These are phyloP conservation scores for Neonectria neomacrospora DNA, from an alignment of 2,329 filamentous ascomycete species.

Conservation along the genomic window DNA sequence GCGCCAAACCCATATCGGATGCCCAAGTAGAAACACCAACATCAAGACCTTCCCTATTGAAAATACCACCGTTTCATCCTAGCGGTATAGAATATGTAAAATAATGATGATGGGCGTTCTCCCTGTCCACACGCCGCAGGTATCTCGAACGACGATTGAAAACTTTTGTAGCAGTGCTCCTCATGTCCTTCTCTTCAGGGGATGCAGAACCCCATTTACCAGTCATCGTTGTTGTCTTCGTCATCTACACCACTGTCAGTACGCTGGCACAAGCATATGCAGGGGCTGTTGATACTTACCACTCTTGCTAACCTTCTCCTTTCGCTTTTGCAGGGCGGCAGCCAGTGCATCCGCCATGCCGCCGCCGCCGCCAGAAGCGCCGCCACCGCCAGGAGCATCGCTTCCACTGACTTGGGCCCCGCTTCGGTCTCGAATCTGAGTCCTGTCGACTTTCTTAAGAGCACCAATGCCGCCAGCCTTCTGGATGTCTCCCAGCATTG, in stretches of 20 bases:
- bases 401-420: constrained; percentile 66
- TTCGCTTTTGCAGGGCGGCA: constrained; percentile 81
- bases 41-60: constrained; percentile 16
- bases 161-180: constrained; percentile 24
- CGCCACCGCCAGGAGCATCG: constrained; percentile 61
- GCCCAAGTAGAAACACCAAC: constrained; percentile 28
- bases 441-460: constrained; percentile 80
- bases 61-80: constrained; percentile 11
- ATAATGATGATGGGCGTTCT: constrained; percentile 12
- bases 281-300: constrained; percentile 71
- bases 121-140: constrained; percentile 17
- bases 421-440: constrained; percentile 78
- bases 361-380: constrained; percentile 64
- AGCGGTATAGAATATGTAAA: constrained; percentile 26
- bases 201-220: constrained; percentile 53
- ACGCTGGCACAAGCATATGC: background rate
- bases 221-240: constrained; percentile 81
- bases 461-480: constrained; percentile 73
- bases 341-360: constrained; percentile 86
- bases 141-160: constrained; percentile 18
- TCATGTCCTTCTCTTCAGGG: constrained; percentile 29
- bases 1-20: constrained; percentile 30
- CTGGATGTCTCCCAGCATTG: constrained; percentile 77
- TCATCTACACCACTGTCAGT: constrained; percentile 67
- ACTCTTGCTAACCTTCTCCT: constrained; percentile 93